Conservation (phyloP, 805 yeast genomes). For the Starmera dryadoides region DNA sequence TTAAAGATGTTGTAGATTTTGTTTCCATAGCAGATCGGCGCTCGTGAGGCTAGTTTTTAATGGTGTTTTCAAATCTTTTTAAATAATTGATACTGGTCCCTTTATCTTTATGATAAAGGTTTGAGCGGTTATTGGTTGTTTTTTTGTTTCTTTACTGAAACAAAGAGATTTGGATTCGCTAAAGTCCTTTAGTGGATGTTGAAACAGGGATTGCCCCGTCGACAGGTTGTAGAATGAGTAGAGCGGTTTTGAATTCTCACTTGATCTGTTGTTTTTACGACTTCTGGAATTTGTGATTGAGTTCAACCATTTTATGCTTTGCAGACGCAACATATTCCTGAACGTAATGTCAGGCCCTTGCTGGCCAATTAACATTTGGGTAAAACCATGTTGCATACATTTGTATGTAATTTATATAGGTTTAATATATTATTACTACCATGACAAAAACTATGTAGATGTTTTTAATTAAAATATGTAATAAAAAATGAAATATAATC, state of each 20-base stretch:
- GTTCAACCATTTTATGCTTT: slow-evolving; percentile 43
- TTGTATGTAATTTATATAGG: slow-evolving; percentile 11
- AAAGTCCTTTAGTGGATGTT: slow-evolving; percentile 20
- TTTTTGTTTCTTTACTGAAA: too few species aligned
- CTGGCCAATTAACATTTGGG: slow-evolving; percentile 93
- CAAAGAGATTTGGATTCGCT: slow-evolving; percentile 17
- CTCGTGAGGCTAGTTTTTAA: slow-evolving; percentile 30
- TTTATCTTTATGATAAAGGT: slow-evolving; percentile 28
- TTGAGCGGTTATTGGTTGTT: too few species aligned
- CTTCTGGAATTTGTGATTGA: slow-evolving; percentile 10
- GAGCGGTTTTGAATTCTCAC: slow-evolving; percentile 54
- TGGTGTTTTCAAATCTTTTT: slow-evolving; percentile 23
- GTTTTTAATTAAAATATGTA: background rate
- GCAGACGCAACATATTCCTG: slow-evolving; percentile 94
- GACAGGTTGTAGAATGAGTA: slow-evolving; percentile 86
- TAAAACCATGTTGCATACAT: slow-evolving; percentile 99
- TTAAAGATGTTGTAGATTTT: slow-evolving; percentile 15
- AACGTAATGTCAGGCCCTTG: slow-evolving; percentile 91
- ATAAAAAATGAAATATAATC: background rate
- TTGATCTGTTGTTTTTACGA: slow-evolving; percentile 9
- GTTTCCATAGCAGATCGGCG: slow-evolving; percentile 54
- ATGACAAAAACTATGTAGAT: background rate
- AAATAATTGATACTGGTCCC: slow-evolving; percentile 12
- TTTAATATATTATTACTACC: too few species aligned
- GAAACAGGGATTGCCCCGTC: slow-evolving; percentile 92